A percentile compares a stretch with the other conserved stretches of the same genome.
These are phyloP conservation scores for Porodaedalea pini DNA, from an alignment of 1,284 basidiomycete genomes.

Conservation along the genomic window DNA sequence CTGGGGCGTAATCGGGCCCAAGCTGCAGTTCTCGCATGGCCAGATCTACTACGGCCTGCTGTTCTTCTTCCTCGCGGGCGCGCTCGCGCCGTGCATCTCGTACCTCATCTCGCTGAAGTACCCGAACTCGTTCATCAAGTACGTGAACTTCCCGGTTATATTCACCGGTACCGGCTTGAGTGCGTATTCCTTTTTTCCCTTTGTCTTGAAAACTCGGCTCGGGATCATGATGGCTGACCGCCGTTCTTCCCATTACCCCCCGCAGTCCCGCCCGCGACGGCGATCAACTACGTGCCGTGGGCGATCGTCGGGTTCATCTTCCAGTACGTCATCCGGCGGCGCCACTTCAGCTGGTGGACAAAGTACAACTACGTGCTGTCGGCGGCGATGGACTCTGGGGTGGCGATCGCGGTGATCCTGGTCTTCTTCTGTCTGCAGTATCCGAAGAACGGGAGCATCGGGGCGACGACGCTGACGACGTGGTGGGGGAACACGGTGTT, in stretches of 20 bases:
- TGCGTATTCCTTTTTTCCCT: conserved; percentile 33
- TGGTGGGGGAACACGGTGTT: conserved; percentile 75
- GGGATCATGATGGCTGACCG: conserved; percentile 22
- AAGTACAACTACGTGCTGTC: conserved; percentile 46
- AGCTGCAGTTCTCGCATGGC: conserved; percentile 31
- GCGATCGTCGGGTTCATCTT: conserved; percentile 50
- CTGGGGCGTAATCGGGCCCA: conserved; percentile 35
- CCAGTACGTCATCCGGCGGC: conserved; percentile 50
- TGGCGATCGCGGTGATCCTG: conserved; percentile 53
- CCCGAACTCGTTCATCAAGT: conserved; percentile 29
- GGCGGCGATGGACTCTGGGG: conserved; percentile 40
- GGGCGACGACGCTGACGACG: conserved; percentile 44
- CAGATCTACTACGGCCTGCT: conserved; percentile 30
- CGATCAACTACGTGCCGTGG: conserved; percentile 43
- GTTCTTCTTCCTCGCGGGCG: conserved; percentile 50
- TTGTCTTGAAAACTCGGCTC: neutral
- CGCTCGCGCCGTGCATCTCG: conserved; percentile 37
- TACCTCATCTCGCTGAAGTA: conserved; percentile 32
- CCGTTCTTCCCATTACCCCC: conserved; percentile 7
- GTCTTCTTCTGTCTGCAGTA: conserved; percentile 71
- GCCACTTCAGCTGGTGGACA: conserved; percentile 52
- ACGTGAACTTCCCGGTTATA: conserved; percentile 46
- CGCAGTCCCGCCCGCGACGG: conserved; percentile 30
- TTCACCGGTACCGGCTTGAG: conserved; percentile 42
- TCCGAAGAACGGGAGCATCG: conserved; percentile 59